Conservation (phyloP, 331 rosid species). For the Acacia concinna region DNA sequence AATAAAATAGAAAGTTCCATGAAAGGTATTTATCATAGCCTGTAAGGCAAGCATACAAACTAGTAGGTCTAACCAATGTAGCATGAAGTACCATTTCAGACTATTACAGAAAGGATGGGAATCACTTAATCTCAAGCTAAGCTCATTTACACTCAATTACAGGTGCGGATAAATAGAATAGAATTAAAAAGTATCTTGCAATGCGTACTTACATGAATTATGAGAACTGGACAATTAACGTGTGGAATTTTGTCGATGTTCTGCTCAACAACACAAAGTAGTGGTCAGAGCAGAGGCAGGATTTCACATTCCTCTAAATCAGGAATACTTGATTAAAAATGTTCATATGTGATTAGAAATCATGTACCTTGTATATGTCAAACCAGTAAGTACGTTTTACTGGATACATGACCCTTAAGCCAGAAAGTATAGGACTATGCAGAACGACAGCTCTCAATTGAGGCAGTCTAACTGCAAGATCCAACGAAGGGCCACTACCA, state of each 20-base stretch:
- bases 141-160: slow-evolving; percentile 7
- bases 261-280: slow-evolving; percentile 46
- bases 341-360: background rate
- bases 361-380: slow-evolving; percentile 79
- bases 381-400: slow-evolving; percentile 85
- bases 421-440: slow-evolving; percentile 89
- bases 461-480: slow-evolving; percentile 79
- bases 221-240: slow-evolving; percentile 78
- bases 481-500: slow-evolving; percentile 88
- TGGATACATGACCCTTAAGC: slow-evolving; percentile 89
- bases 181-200: slow-evolving; percentile 20
- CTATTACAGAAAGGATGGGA: background rate
- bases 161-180: slow-evolving; percentile 5
- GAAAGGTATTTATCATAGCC: background rate
- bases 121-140: background rate
- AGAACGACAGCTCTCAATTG: slow-evolving; percentile 74
- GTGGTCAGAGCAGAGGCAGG: slow-evolving; percentile 18
- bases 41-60: background rate
- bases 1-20: background rate
- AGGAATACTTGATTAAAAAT: slow-evolving; percentile 10
- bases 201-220: slow-evolving; percentile 70
- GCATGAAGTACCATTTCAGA: slow-evolving; percentile 23
- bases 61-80: slow-evolving; percentile 3
- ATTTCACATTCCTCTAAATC: slow-evolving; percentile 7
- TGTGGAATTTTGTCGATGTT: slow-evolving; percentile 81